Evolutionary conservation across 495 filamentous ascomycete species (phyloP).

Genomic region (Cenococcum geophilum): DNA sequence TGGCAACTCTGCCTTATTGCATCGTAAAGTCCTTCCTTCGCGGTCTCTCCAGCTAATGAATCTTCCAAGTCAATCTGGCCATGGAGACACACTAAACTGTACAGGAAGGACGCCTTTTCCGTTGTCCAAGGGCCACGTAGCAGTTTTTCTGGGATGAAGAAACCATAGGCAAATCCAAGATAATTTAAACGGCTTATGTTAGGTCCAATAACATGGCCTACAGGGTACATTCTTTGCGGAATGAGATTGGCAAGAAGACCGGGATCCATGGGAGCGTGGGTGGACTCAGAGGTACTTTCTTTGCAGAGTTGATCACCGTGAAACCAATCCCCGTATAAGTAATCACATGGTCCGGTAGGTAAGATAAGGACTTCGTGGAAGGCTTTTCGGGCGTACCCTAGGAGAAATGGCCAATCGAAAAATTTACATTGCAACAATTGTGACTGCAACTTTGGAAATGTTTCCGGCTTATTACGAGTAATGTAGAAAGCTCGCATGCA

Average conservation of each 20-base stretch:
- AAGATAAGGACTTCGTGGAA: conserved; percentile 10
- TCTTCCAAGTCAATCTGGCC: conserved; percentile 27
- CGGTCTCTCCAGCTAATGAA: conserved; percentile 23
- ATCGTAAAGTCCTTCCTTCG: conserved; percentile 22
- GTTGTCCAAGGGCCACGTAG: conserved; percentile 20
- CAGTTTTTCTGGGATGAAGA: conserved; percentile 29
- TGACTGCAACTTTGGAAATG: conserved; percentile 13
- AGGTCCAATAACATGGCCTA: too few species aligned
- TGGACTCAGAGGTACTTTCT: too few species aligned
- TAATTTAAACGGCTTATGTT: conserved; percentile 6
- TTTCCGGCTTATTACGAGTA: conserved; percentile 8
- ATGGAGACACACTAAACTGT: conserved; percentile 21
- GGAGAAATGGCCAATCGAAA: conserved; percentile 27
- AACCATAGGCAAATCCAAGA: conserved; percentile 21
- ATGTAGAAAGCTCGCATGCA: conserved; percentile 21
- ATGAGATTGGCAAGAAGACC: too few species aligned
- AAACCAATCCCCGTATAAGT: too few species aligned
- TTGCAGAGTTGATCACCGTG: too few species aligned
- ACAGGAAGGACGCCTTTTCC: conserved; percentile 23
- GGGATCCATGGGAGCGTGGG: too few species aligned
- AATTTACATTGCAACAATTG: conserved; percentile 22
- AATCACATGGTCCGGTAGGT: not conserved
- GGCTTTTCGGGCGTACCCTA: conserved; percentile 22
- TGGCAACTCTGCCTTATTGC: conserved; percentile 21
- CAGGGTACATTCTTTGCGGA: not conserved